These are phyloP conservation scores for Metschnikowia lunata DNA, from an alignment of 805 yeast species.

Conservation along the genomic window DNA sequence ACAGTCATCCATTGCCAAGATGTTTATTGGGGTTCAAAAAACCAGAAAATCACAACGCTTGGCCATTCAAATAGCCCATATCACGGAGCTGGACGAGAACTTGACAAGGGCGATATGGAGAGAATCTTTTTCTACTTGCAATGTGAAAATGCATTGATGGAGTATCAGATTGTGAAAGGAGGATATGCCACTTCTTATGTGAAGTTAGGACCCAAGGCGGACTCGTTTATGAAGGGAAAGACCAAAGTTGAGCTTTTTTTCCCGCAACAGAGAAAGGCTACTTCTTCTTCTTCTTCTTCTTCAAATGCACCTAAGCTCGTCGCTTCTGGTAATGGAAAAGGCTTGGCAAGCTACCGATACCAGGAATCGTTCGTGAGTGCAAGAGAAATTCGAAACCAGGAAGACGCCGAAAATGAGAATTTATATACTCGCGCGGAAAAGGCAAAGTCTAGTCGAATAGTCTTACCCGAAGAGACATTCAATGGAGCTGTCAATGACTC, in stretches of 20 bases:
- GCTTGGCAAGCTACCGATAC: constrained; percentile 17
- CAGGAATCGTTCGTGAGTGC: constrained; percentile 27
- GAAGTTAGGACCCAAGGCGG: constrained; percentile 54
- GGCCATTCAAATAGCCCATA: constrained; percentile 58
- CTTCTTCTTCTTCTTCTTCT: not conserved
- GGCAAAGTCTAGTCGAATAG: constrained; percentile 17
- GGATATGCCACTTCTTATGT: constrained; percentile 82
- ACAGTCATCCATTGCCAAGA: constrained; percentile 82
- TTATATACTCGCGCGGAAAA: constrained; percentile 1
- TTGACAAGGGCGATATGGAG: constrained; percentile 70
- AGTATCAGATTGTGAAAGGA: constrained; percentile 65
- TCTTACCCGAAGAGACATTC: constrained; percentile 18
- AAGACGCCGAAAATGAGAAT: constrained; percentile 10
- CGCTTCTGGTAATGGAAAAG: constrained; percentile 13
- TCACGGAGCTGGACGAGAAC: constrained; percentile 66
- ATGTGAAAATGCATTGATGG: constrained; percentile 60
- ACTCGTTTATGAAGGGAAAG: constrained; percentile 40
- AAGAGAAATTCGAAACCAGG: constrained; percentile 13
- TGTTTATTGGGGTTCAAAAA: constrained; percentile 68
- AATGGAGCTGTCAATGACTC: constrained; percentile 14
- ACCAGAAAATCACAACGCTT: constrained; percentile 53
- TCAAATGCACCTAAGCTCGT: constrained; percentile 6
- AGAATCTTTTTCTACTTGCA: constrained; percentile 77
- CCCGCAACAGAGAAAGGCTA: constrained; percentile 20
- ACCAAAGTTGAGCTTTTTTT: constrained; percentile 52